Evolutionary conservation across 2,329 filamentous ascomycete species (phyloP).

Genomic region (Plectosphaerella plurivora): DNA sequence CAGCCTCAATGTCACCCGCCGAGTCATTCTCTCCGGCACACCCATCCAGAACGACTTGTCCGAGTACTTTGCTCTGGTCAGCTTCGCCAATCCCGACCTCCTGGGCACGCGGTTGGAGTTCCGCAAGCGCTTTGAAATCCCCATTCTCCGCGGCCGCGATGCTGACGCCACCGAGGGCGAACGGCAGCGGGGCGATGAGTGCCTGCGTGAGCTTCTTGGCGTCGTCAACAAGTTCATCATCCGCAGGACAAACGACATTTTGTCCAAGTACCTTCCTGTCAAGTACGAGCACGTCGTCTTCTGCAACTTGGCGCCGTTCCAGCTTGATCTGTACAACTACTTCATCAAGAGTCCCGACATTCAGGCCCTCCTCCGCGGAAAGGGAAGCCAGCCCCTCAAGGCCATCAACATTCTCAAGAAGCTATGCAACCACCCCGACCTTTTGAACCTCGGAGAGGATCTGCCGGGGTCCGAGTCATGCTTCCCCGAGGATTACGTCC

Average conservation of each 20-base stretch:
- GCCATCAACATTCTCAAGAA: conserved; percentile 97
- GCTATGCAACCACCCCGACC: conserved; percentile 94
- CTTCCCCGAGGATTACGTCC: conserved; percentile 83
- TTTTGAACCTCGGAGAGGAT: conserved; percentile 78
- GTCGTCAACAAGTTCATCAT: conserved; percentile 99
- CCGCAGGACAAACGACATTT: conserved; percentile 91
- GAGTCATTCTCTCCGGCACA: conserved; percentile 93
- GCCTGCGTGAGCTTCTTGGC: conserved; percentile 72
- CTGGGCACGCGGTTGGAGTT: conserved; percentile 88
- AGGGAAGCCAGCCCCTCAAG: conserved; percentile 92
- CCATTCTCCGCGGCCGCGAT: conserved; percentile 87
- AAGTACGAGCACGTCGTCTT: conserved; percentile 99
- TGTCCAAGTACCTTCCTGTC: conserved; percentile 95
- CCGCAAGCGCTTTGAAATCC: conserved; percentile 87
- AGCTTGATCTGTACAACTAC: conserved; percentile 90
- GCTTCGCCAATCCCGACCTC: conserved; percentile 92
- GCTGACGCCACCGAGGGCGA: conserved; percentile 83
- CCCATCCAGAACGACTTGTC: conserved; percentile 98
- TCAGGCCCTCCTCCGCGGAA: conserved; percentile 83
- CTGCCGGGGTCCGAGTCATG: conserved; percentile 79
- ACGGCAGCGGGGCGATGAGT: conserved; percentile 75
- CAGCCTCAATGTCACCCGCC: conserved; percentile 79
- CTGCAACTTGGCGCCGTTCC: conserved; percentile 90
- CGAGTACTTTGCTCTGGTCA: conserved; percentile 93
- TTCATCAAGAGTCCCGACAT: conserved; percentile 96